Percentiles rank a stretch among this genome's conserved stretches.
Evolutionary conservation across 2,329 filamentous ascomycete species (phyloP).

Genomic region (Pseudopyrenochaeta lycopersici): DNA sequence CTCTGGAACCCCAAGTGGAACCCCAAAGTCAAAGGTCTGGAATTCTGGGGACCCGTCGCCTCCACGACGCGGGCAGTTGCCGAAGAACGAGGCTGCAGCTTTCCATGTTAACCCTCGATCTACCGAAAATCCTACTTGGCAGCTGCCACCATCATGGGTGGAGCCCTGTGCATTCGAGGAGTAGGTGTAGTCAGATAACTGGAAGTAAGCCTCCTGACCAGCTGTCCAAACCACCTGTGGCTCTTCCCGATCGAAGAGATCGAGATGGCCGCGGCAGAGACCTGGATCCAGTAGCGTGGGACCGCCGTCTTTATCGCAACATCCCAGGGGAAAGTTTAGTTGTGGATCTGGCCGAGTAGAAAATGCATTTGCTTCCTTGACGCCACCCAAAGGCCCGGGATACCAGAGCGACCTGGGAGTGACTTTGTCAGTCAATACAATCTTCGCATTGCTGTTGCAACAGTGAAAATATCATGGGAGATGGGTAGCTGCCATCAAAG

Average conservation of each 20-base stretch:
- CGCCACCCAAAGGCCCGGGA: constrained; percentile 52
- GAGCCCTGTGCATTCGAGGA: constrained; percentile 28
- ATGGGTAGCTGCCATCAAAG: too few relatives aligned
- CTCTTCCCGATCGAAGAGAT: constrained; percentile 51
- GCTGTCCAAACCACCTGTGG: constrained; percentile 51
- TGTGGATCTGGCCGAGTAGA: constrained; percentile 14
- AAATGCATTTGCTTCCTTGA: constrained; percentile 50
- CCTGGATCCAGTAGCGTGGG: constrained; percentile 28
- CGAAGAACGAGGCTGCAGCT: constrained; percentile 54
- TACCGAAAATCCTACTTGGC: constrained; percentile 53
- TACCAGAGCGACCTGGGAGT: constrained; percentile 51
- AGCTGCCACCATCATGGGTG: constrained; percentile 56
- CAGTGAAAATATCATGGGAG: too few relatives aligned
- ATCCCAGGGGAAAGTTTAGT: constrained; percentile 54
- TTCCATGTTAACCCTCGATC: constrained; percentile 54
- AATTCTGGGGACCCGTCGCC: constrained; percentile 31
- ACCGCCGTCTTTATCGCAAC: constrained; percentile 44
- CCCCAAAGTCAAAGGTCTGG: constrained; percentile 53
- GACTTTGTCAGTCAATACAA: too few relatives aligned
- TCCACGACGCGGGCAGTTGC: constrained; percentile 53
- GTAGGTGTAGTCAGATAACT: constrained; percentile 18
- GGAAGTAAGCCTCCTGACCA: constrained; percentile 49
- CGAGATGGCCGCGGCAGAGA: constrained; percentile 52
- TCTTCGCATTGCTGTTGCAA: too few relatives aligned
- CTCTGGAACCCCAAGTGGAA: constrained; percentile 53